These are phyloP conservation scores for Chlorophyllum brunneum DNA, from an alignment of 768 basidiomycete genomes.

Conservation along the genomic window DNA sequence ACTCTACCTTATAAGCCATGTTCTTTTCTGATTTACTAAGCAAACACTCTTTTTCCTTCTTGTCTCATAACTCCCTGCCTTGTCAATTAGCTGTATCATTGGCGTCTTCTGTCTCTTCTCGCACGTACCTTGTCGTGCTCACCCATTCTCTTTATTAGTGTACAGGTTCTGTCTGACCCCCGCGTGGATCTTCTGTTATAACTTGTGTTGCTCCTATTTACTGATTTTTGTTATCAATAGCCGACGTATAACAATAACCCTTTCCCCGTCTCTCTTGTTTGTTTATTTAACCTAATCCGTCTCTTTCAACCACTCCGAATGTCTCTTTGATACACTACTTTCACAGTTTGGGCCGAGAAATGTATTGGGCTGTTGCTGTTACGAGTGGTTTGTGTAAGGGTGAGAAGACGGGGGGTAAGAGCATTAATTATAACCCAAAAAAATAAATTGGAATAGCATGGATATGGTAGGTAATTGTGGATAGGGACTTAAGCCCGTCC, in stretches of 20 bases:
- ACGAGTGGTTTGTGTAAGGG: background rate
- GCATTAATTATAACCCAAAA: conserved; percentile 9
- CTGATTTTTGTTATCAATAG: conserved; percentile 12
- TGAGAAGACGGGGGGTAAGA: background rate
- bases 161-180: background rate
- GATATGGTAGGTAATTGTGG: background rate
- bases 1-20: background rate
- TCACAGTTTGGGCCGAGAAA: conserved; percentile 8
- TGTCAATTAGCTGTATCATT: conserved; percentile 23
- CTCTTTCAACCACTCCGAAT: conserved; percentile 11
- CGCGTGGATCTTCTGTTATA: conserved; percentile 6
- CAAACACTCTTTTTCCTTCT: conserved; percentile 12
- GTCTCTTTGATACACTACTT: conserved; percentile 16
- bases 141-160: conserved; percentile 9
- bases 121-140: background rate
- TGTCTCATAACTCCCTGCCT: conserved; percentile 10
- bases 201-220: conserved; percentile 3
- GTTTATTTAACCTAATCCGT: conserved; percentile 25
- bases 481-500: background rate
- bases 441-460: background rate
- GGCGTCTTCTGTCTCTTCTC: conserved; percentile 11
- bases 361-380: conserved; percentile 6
- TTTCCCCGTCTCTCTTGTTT: conserved; percentile 9
- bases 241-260: conserved; percentile 10
- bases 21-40: conserved; percentile 14